Percentiles rank a stretch among this genome's conserved stretches.
These are phyloP conservation scores for Candida sp. DNA, from an alignment of 1,139 yeast genomes.

Conservation along the genomic window DNA sequence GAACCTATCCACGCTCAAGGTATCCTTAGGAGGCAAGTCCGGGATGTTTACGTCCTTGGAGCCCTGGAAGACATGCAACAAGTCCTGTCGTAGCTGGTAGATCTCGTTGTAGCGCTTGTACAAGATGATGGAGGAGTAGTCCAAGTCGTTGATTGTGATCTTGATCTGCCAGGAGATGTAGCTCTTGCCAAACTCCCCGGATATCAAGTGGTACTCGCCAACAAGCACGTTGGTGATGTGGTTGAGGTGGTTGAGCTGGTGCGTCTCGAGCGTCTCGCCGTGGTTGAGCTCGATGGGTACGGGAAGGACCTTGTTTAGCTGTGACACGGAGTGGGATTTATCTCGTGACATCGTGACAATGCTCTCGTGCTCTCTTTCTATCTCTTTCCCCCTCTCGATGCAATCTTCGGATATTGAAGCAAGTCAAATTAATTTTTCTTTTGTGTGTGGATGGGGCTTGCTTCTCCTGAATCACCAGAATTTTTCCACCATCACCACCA, in stretches of 20 bases:
- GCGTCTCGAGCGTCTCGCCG: slow-evolving; percentile 22
- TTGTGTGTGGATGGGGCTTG: no score
- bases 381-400: no score
- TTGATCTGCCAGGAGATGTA: slow-evolving; percentile 55
- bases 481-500: no score
- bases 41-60: slow-evolving; percentile 52
- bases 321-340: slow-evolving; percentile 23
- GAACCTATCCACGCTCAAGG: slow-evolving; percentile 49
- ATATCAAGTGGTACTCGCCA: slow-evolving; percentile 41
- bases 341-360: slow-evolving; percentile 12
- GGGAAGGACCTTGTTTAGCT: slow-evolving; percentile 38
- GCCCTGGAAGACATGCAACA: slow-evolving; percentile 22
- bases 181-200: slow-evolving; percentile 42
- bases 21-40: slow-evolving; percentile 66
- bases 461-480: no score
- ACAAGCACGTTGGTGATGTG: slow-evolving; percentile 44
- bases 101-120: slow-evolving; percentile 73
- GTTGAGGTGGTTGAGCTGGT: slow-evolving; percentile 16
- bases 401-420: no score
- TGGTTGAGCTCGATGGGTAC: slow-evolving; percentile 38
- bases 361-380: no score
- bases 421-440: no score
- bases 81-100: slow-evolving; percentile 45
- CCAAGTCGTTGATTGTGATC: slow-evolving; percentile 44
- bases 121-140: slow-evolving; percentile 51